Percentiles rank a stretch among this genome's conserved stretches.
Conservation (phyloP, 2,329 filamentous ascomycete species). For the Albifimbria verrucaria region DNA sequence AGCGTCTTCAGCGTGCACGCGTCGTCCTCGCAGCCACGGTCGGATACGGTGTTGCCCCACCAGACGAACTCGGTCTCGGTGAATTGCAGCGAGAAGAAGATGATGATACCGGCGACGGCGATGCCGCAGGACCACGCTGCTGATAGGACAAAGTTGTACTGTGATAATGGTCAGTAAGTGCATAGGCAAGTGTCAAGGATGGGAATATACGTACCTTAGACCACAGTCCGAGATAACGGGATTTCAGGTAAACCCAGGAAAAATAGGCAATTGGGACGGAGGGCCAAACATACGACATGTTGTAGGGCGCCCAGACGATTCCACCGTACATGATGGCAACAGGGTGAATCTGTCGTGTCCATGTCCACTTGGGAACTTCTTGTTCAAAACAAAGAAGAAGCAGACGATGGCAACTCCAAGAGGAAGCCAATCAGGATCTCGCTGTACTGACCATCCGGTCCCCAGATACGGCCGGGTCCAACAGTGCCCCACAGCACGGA, state of each 20-base stretch:
- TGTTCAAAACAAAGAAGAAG: slow-evolving; percentile 35
- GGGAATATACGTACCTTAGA: slow-evolving; percentile 36
- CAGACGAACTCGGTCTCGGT: slow-evolving; percentile 39
- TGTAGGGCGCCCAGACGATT: slow-evolving; percentile 45
- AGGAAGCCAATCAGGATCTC: slow-evolving; percentile 46
- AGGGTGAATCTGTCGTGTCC: slow-evolving; percentile 43
- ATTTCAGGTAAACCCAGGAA: slow-evolving; percentile 50
- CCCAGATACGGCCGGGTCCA: slow-evolving; percentile 48
- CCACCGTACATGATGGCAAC: slow-evolving; percentile 45
- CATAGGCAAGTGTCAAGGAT: accelerated
- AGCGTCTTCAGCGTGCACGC: slow-evolving; percentile 35
- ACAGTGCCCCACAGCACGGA: slow-evolving; percentile 54
- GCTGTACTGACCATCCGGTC: slow-evolving; percentile 44
- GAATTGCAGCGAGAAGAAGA: slow-evolving; percentile 51
- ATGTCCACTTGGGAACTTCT: slow-evolving; percentile 35
- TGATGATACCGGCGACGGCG: slow-evolving; percentile 48
- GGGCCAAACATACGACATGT: slow-evolving; percentile 50
- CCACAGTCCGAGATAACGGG: slow-evolving; percentile 47
- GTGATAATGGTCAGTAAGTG: slow-evolving; percentile 1
- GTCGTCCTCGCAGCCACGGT: slow-evolving; percentile 38
- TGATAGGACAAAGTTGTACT: slow-evolving; percentile 53
- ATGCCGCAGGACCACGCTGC: slow-evolving; percentile 48
- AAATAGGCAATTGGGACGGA: slow-evolving; percentile 49
- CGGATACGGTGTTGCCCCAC: slow-evolving; percentile 46
- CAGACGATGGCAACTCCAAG: slow-evolving; percentile 44